These are phyloP conservation scores for Lablab purpureus DNA, from an alignment of 306 rosid species.

Conservation along the genomic window DNA sequence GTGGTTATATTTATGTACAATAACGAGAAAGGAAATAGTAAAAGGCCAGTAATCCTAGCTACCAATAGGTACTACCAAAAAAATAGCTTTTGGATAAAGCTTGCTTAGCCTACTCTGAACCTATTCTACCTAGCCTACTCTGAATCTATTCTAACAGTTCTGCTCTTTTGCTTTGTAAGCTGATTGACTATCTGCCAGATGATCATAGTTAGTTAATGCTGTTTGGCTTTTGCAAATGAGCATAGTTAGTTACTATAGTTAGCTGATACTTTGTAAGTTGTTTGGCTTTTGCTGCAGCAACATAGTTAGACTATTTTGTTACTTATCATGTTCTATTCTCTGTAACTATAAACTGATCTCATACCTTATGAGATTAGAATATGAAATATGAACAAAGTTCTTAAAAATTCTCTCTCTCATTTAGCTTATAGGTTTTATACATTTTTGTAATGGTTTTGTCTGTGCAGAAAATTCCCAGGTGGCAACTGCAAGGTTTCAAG, in stretches of 20 bases:
- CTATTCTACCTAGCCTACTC: too few species aligned
- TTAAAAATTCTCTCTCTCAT: background rate
- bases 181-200: background rate
- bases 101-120: too few species aligned
- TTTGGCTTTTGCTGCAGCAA: background rate
- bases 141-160: too few species aligned
- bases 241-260: background rate
- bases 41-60: too few species aligned
- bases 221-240: background rate
- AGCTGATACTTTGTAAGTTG: background rate
- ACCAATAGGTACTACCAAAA: too few species aligned
- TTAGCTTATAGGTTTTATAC: background rate
- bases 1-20: too few species aligned
- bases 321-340: too few species aligned
- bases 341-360: background rate
- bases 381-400: background rate
- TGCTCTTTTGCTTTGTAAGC: background rate
- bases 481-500: slow-evolving; percentile 92
- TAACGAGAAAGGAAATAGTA: too few species aligned
- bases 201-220: background rate
- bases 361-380: background rate
- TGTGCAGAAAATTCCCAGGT: slow-evolving; percentile 80
- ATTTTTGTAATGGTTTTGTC: slow-evolving; percentile 44
- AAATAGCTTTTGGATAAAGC: too few species aligned
- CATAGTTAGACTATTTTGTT: background rate